Evolutionary conservation across 176 grass and related monocot genomes (phyloP), one percentile per base, ranked within the genome.

Genomic region (Poa annua): DNA sequence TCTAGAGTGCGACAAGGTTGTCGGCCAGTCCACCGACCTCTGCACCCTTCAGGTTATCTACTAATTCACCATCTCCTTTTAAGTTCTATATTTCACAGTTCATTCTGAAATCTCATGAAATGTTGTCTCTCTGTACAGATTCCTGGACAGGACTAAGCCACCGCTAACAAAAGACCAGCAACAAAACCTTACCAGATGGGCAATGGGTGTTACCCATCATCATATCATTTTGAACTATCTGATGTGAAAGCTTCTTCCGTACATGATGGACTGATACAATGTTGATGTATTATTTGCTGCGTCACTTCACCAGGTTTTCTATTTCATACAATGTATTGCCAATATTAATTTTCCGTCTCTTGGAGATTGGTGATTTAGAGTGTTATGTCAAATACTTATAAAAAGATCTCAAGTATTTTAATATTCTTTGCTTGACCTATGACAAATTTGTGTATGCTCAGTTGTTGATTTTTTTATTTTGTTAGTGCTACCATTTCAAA

Each of bases 121-220:
- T 71, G 47, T 80, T 41, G 39, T 41, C 39, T 41, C 5, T 41
- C 5, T 41, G 0, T 66, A 98, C 90, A 95, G 95, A 54, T 93
- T 98, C 75, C n/a, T n/a, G n/a, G n/a, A 98, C 68, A 88, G 95
- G 69, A 90, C 79, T 68, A 98, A 89, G 55, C 92, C 92, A 5
- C 88, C 75, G 36, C 66, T 95, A 49, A 89, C 82, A 75, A 94
- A 95, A 75, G 90, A 94, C 10, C 92, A 98, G 76, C 95, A 98
- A 71, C 86, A 95, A 67, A 98, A 94, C 83, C 92, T 98, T 81
- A 98, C 95, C 55, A 90, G 95, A 93, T 98, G 95, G 90, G 95
- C 95, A 52, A 90, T 98, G 26, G 86, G 95, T 93, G 95, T 93
- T 66, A 35, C 29, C 29, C 29, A 38, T 45, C 29, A 51, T 60